phyloP scores from a whole-genome alignment of 345 rosid species.

The Passiflora organensis region DNA sequence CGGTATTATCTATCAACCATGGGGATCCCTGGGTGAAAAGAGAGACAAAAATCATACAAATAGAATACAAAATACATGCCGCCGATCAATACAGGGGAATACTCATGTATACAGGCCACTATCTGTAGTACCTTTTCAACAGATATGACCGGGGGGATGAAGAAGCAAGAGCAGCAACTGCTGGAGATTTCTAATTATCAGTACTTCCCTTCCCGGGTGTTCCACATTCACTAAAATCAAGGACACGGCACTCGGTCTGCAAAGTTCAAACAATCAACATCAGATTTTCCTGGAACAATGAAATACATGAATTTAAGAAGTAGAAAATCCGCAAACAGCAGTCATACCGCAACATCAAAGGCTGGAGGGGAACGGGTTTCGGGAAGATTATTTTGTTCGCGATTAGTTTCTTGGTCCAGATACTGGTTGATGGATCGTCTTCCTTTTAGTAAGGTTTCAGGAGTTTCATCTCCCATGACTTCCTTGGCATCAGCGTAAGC shows the following conservation, averaged over 20 bases:
- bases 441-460: slow-evolving; percentile 46
- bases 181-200: slow-evolving; percentile 41
- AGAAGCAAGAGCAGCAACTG: slow-evolving; percentile 27
- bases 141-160: slow-evolving; percentile 77
- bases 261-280: slow-evolving; percentile 9
- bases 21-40: too few species aligned
- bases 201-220: slow-evolving; percentile 63
- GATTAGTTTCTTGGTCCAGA: slow-evolving; percentile 40
- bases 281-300: neutral
- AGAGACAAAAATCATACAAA: too few species aligned
- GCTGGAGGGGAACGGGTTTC: slow-evolving; percentile 41
- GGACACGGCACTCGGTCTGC: slow-evolving; percentile 79
- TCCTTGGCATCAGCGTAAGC: slow-evolving; percentile 92
- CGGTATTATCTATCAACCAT: too few species aligned
- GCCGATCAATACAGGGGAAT: too few species aligned
- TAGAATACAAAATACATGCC: too few species aligned
- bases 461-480: slow-evolving; percentile 73
- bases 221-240: slow-evolving; percentile 93
- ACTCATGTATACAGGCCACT: slow-evolving; percentile 1
- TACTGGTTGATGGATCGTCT: slow-evolving; percentile 27
- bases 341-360: slow-evolving; percentile 40
- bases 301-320: neutral
- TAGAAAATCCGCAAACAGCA: neutral
- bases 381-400: slow-evolving; percentile 24
- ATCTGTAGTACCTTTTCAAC: slow-evolving; percentile 85